Percentiles rank a stretch among this genome's conserved stretches.
These are phyloP conservation scores for Cichorium intybus DNA, from an alignment of 140 eudicot genomes.

Conservation along the genomic window DNA sequence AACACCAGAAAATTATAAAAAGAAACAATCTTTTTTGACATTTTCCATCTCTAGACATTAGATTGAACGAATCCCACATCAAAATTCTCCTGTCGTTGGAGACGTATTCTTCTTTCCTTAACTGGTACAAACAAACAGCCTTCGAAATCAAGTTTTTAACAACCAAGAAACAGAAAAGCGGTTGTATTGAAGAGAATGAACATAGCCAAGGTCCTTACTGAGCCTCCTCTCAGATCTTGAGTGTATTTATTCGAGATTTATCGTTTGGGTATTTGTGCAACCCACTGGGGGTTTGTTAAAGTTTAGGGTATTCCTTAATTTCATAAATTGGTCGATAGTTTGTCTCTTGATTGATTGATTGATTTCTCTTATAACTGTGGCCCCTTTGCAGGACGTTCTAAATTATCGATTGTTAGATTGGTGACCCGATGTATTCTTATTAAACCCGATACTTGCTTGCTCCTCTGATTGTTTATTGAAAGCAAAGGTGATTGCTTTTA, in stretches of 20 bases:
- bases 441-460: conserved; percentile 36
- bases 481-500: conserved; percentile 31
- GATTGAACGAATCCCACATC: conserved; percentile 17
- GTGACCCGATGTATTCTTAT: conserved; percentile 47
- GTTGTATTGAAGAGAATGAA: conserved; percentile 38
- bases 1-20: conserved; percentile 14
- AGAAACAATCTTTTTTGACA: conserved; percentile 22
- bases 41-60: conserved; percentile 14
- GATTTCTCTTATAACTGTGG: conserved; percentile 13
- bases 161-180: conserved; percentile 12
- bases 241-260: conserved; percentile 16
- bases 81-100: conserved; percentile 11
- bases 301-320: conserved; percentile 16
- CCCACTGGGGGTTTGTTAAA: conserved; percentile 20
- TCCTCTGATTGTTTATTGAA: conserved; percentile 22
- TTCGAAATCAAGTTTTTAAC: conserved; percentile 6
- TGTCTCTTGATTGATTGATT: conserved; percentile 11
- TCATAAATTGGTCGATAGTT: not conserved
- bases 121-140: not conserved
- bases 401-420: conserved; percentile 31
- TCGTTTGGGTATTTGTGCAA: conserved; percentile 36
- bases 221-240: conserved; percentile 60
- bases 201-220: conserved; percentile 52
- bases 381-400: conserved; percentile 21
- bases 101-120: conserved; percentile 6